Evolutionary conservation across 1,284 basidiomycete species (phyloP), one percentile per base, ranked within the genome.

Genomic region (Rhodofomes roseus): DNA sequence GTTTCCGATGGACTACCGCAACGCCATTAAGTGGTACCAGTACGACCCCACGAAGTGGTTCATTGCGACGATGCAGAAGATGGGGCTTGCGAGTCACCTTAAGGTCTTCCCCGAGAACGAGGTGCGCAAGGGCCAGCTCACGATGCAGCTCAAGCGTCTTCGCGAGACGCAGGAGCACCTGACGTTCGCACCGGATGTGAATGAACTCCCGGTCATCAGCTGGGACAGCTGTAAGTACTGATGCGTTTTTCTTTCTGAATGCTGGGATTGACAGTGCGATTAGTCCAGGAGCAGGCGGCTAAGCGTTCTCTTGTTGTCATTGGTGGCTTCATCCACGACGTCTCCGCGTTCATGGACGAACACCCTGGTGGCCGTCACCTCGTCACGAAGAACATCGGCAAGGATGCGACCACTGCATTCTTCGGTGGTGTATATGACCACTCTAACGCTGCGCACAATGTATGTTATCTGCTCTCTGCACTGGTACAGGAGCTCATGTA

Each of bases 71-170:
- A 81, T 80, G 74, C 76, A 82, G 61, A 68, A 77, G 66, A 55
- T 93, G 61, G 93, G 93, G 22, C 81, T 95, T 43, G 94, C 95
- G 7, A 86, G 84, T 59, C 92, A 96, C 73, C 81, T 96, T 58
- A 96, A 95, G 83, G 84, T 84, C 40, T 97, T 97, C 87, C 92
- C 95, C 23, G 92, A 95, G 44, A 96, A 96, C 72, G 95, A 97
- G 74, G 89, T 97, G 65, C 82, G 82, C 70, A 96, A 96, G 77
- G 95, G 95, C 50, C 87, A 94, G 71, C 84, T 95, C 63, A 95
- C 93, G 27, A 96, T 97, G 95, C 83, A 96, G 74, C 81, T 97
- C 55, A 95, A 95, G 81, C 84, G 85, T 66, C 79, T 96, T 36
- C 84, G 87, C 55, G 80, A 81, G 68, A 85, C 86, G 27, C 86